Base-by-base conservation (phyloP, 2,329 filamentous ascomycete species). In the Seiridium unicorne region DNA sequence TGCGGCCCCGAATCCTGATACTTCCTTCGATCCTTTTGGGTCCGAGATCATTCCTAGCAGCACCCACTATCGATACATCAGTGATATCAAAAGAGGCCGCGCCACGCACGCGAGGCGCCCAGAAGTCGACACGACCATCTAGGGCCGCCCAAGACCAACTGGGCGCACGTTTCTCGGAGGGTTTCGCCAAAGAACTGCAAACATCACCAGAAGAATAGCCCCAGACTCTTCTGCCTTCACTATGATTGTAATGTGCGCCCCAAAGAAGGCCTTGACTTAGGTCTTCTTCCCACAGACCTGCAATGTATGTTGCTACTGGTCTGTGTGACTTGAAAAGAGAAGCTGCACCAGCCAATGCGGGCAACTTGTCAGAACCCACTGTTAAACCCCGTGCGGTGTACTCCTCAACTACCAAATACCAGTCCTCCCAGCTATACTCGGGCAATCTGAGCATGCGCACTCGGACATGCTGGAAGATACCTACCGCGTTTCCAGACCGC, bases 141-240 rank as follows among this genome's bases (percentile, higher is more conserved):
- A 67, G 46, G 3, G 61, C 44, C 5, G 64, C 64, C 64, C 65
- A 66, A 44, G 64, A 65, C 65, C 65, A 66, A 36, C 65, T 66
- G 4, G 65, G 65, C 6, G 61, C 64, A 5, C 65, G 65, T 18
- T 42, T 59, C 42, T 40, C 10, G 6, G 44, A 55, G 3, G 65
- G 61, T 8, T 32, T 40, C 2, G 56, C 6, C 1, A 66, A 60
- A 26, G n/a, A 5, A 18, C 60, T 59, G 31, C 65, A 63, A 11
- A 26, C 11, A 18, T 64, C 59, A 9, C 13, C 34, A 1, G 38
- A 31, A 26, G 57, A 55, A 35, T 63, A 60, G 0, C 64, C 62
- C 63, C 62, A 64, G 9, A 60, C 55, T 38, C 56, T 61, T 9
- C 65, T 55, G 2, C 65, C 65, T 2, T 60, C 59, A 9, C 47